Base-by-base conservation (phyloP, 139 green algal genomes). In the Chlorella sp. region DNA sequence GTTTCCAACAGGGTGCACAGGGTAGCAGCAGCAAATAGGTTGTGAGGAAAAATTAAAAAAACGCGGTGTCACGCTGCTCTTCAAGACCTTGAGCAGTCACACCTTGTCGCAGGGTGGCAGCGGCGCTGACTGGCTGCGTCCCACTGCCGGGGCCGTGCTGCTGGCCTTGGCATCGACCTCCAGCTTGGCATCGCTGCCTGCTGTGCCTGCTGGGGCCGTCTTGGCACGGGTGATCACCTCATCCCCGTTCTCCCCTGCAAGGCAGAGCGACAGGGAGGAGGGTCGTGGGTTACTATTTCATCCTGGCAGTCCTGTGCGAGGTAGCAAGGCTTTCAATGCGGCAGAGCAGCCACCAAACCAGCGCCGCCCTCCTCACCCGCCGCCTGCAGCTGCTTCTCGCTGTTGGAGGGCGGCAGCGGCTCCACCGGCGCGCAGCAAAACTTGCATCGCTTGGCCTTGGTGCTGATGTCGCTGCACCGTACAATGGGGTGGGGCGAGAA, bases 391-490 rank as follows among this genome's bases (percentile, higher is more conserved):
- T 32, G 28, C 30, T 30, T 69, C 28, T 36, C 63, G n/a, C 30
- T 69, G 28, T 69, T 69, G 63, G 16, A 38, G 68, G 30, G 17
- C 34, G 32, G 68, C 36, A 32, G 30, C 18, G 68, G 68, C 68
- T 44, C 3, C 34, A 74, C 68, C 1, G 34, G 28, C 34, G 36
- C 68, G 68, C 68, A 74, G 68, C 68, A 74, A 26, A 74, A 74
- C 68, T 74, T 74, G 68, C 68, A 74, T 34, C 68, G 68, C 36
- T 25, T 51, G 30, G 68, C 68, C 68, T 51, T 74, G 18, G 25
- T 44, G 18, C 15, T 13, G 9, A 74, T 74, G 68, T 74, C 68
- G 34, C 63, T 69, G 63, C 63, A 38, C 16, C 16, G 63, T 21
- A 69, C 5, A 7, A 67, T 28, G 60, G 60, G 18, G 25, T 16